Evolutionary conservation across 2,329 filamentous ascomycete genomes (phyloP).

Genomic region (Fusarium musae): DNA sequence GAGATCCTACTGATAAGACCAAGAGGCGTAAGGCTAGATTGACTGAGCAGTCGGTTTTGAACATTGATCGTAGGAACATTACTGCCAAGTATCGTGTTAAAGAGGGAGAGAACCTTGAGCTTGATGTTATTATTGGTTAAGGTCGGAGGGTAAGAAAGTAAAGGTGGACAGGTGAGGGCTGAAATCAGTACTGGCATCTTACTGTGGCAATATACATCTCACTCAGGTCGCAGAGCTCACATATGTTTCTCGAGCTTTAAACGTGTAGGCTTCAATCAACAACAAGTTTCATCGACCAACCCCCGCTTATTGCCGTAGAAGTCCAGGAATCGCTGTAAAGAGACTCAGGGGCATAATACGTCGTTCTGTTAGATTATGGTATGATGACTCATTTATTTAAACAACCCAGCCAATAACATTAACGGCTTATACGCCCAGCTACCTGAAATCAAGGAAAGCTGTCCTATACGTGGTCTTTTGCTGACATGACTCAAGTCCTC

Average conservation of each 20-base stretch:
- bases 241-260: not conserved
- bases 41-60: conserved; percentile 30
- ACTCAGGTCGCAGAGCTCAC: too few species aligned
- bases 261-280: not conserved
- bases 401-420: too few species aligned
- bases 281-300: not conserved
- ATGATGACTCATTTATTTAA: too few species aligned
- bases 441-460: too few species aligned
- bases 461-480: too few species aligned
- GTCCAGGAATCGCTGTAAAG: too few species aligned
- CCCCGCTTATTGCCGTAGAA: too few species aligned
- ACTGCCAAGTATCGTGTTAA: conserved; percentile 23
- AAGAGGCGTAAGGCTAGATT: conserved; percentile 20
- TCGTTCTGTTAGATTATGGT: too few species aligned
- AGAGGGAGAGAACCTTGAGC: conserved; percentile 33
- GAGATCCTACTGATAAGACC: conserved; percentile 6
- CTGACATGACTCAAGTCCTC: too few species aligned
- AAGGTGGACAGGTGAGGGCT: fast-evolving
- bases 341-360: too few species aligned
- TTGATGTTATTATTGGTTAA: conserved; percentile 30
- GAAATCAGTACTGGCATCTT: not conserved
- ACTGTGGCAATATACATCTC: not conserved
- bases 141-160: fast-evolving
- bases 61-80: conserved; percentile 30
- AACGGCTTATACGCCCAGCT: too few species aligned